A percentile compares a stretch with the other conserved stretches of the same genome.
phyloP scores from a whole-genome alignment of 345 rosid species.

The Brassica nigra region DNA sequence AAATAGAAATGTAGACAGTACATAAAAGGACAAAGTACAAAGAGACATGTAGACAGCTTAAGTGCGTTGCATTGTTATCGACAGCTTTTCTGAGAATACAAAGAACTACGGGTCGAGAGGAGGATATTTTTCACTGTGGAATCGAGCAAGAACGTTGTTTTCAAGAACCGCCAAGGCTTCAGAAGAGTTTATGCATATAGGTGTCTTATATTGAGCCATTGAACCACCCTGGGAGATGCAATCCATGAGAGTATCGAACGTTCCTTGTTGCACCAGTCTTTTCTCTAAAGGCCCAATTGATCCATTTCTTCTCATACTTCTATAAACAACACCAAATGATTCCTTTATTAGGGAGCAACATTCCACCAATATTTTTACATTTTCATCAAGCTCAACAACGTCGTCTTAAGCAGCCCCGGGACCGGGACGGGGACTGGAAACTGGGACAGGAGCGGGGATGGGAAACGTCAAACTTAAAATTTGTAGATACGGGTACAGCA shows the following conservation, averaged over 20 bases:
- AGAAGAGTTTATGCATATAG: neutral
- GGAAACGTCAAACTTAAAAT: too few relatives aligned
- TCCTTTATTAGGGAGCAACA: neutral
- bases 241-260: neutral
- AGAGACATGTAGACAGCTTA: neutral
- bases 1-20: neutral
- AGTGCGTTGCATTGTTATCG: neutral
- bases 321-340: neutral
- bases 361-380: neutral
- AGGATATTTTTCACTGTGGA: neutral
- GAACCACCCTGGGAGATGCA: conserved; percentile 1
- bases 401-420: neutral
- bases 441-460: too few relatives aligned
- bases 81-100: neutral
- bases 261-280: neutral
- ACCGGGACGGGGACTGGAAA: too few relatives aligned
- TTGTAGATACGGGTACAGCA: too few relatives aligned
- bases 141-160: conserved; percentile 4
- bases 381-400: neutral
- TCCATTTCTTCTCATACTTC: neutral
- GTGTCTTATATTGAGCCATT: conserved; percentile 1
- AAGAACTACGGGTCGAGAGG: neutral
- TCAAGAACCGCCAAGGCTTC: conserved; percentile 4
- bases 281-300: conserved; percentile 2
- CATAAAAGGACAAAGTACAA: neutral